Evolutionary conservation across 108 stramenopile genomes (phyloP), one percentile per base, ranked within the genome.

Genomic region (Cyclotella baltica): DNA sequence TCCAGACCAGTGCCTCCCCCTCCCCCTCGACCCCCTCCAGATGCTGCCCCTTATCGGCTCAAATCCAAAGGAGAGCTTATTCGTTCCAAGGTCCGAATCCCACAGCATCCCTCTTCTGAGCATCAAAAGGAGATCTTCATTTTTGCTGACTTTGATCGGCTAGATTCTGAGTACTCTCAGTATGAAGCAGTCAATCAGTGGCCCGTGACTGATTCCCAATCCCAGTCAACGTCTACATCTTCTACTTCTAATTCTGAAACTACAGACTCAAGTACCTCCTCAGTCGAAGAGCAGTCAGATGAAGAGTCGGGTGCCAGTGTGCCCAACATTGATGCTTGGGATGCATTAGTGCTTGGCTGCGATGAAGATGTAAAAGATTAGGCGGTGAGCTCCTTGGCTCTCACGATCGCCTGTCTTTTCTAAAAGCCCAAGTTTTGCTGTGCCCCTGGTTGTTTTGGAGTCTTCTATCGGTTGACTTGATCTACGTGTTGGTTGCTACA

Each of bases 321-420:
- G n/a, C n/a, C 10, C 20, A 22, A 52, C n/a, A 19, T 4, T 22
- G 20, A 22, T 19, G 4, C n/a, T 4, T 20, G 4, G 4, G n/a
- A 4, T 4, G 51, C 51, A 8, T 52, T 20, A 4, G 4, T 52
- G n/a, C 51, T 52, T 13, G 13, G 13, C 40, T 6, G 10, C 40
- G 40, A 43, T 52, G 19, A 52, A 4, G 4, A 16, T 8, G 9
- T 22, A 52, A 52, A 52, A 52, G 51, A 52, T 4, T 52, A 52
- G 51, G 51, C 20, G 51, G 51, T 52, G 51, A 52, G 51, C 51
- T 52, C n/a, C 51, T 52, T 52, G 51, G 51, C 51, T 52, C 51
- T 52, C 51, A 52, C 51, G 51, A 52, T n/a, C 51, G 51, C 51
- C 51, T 52, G 15, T 22, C 20, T 22, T 52, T 43, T 43, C 13